Percentiles rank a stretch among this genome's conserved stretches.
These are phyloP conservation scores for Astragalus membranaceus DNA, from an alignment of 306 rosid genomes.

Conservation along the genomic window DNA sequence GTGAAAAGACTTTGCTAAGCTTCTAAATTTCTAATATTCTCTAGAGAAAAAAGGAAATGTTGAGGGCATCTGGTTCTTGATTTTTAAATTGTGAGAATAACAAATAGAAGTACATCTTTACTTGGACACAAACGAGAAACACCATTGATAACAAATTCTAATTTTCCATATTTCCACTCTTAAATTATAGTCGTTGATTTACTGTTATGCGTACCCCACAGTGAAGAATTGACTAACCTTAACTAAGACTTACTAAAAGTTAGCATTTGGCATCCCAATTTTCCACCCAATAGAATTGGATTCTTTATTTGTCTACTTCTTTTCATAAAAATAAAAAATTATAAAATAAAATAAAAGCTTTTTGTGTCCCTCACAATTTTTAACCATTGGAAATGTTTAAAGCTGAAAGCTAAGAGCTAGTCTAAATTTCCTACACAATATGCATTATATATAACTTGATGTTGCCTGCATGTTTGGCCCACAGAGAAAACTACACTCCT, in stretches of 20 bases:
- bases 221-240: conserved; percentile 7
- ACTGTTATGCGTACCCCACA: not conserved
- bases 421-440: not conserved
- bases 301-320: not conserved
- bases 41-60: not conserved
- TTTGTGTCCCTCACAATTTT: not conserved
- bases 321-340: too few relatives aligned
- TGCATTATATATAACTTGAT: conserved; percentile 17
- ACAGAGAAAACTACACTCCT: not conserved
- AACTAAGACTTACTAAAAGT: not conserved
- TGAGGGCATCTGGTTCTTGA: conserved; percentile 28
- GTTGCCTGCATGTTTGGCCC: not conserved
- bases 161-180: not conserved
- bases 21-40: too few relatives aligned
- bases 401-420: not conserved
- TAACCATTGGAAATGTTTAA: not conserved
- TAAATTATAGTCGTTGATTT: conserved; percentile 6
- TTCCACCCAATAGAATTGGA: not conserved
- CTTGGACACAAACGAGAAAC: conserved; percentile 12
- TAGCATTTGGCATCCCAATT: not conserved
- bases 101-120: conserved; percentile 14
- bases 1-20: too few relatives aligned
- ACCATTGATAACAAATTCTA: conserved; percentile 5
- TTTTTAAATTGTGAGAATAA: conserved; percentile 17
- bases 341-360: not conserved